Percentiles rank a stretch among this genome's conserved stretches.
phyloP scores from a whole-genome alignment of 2,329 filamentous ascomycete species.

The Epichloe sp. region DNA sequence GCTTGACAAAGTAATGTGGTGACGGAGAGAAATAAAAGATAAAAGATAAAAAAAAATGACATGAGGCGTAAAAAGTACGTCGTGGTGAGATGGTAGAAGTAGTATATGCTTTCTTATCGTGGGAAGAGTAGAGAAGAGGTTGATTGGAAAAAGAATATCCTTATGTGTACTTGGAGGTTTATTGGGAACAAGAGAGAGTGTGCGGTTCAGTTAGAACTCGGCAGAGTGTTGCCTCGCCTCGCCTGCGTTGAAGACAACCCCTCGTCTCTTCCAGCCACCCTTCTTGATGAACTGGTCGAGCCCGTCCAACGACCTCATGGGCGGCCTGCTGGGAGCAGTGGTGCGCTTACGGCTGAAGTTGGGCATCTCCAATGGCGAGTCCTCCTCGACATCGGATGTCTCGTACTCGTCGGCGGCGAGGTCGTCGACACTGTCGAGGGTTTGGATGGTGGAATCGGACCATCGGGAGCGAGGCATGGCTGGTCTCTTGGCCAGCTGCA shows the following conservation, averaged over 20 bases:
- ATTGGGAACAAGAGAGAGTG: too few relatives aligned
- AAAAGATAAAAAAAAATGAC: not conserved
- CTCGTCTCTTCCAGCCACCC: slow-evolving; percentile 30
- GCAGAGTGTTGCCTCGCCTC: slow-evolving; percentile 9
- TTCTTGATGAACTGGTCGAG: slow-evolving; percentile 30
- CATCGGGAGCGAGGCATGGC: slow-evolving; percentile 24
- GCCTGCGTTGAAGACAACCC: slow-evolving; percentile 26
- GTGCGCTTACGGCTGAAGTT: slow-evolving; percentile 24
- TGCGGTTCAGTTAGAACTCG: not conserved
- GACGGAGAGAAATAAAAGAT: not conserved
- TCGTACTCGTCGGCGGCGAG: slow-evolving; percentile 9
- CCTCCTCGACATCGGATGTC: slow-evolving; percentile 9
- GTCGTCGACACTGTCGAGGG: slow-evolving; percentile 13
- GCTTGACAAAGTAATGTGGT: not conserved
- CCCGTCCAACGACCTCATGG: slow-evolving; percentile 24
- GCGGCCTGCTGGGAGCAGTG: slow-evolving; percentile 20
- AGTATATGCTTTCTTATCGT: not conserved
- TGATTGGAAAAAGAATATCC: too few relatives aligned
- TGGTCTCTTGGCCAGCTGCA: slow-evolving; percentile 17
- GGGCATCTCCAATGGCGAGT: slow-evolving; percentile 12
- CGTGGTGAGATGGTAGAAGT: not conserved
- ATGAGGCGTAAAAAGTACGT: not conserved
- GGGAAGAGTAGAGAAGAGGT: too few relatives aligned
- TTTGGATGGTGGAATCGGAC: slow-evolving; percentile 30
- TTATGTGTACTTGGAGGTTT: too few relatives aligned